Percentiles rank a stretch among this genome's conserved stretches.
These are phyloP conservation scores for Trichosporon faecale DNA, from an alignment of 1,284 basidiomycete genomes.

Conservation along the genomic window DNA sequence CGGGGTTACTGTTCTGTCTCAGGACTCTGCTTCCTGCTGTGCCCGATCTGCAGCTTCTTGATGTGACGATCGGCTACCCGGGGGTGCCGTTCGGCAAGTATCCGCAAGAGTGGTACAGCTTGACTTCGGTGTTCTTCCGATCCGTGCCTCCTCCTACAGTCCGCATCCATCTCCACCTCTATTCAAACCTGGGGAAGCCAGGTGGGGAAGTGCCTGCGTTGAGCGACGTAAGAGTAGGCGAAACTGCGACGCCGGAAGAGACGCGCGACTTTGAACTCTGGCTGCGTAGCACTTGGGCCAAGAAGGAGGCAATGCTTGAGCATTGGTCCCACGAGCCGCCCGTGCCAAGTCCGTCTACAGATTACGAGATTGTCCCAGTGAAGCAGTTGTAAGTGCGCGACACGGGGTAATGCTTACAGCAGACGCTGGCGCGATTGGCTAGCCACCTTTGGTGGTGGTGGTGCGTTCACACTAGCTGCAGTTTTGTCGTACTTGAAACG, in stretches of 20 bases:
- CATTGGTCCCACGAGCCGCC: constrained; percentile 55
- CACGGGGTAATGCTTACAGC: neutral
- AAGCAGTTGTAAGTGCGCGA: constrained; percentile 35
- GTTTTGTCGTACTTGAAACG: neutral
- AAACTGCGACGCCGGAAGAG: constrained; percentile 62
- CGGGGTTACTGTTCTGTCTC: constrained; percentile 80
- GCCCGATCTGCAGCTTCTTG: constrained; percentile 74
- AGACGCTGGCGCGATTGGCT: constrained; percentile 41
- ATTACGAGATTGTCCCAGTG: constrained; percentile 30
- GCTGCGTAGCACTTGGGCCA: constrained; percentile 74
- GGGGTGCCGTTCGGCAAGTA: constrained; percentile 59
- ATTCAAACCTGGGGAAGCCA: constrained; percentile 57
- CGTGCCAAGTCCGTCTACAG: neutral
- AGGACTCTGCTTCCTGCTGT: constrained; percentile 74
- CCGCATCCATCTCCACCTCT: constrained; percentile 78
- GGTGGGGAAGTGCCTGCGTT: neutral
- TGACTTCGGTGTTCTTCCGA: constrained; percentile 82
- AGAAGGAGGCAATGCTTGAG: constrained; percentile 75
- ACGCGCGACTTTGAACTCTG: constrained; percentile 73
- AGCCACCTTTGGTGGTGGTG: constrained; percentile 39
- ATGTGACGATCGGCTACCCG: constrained; percentile 85
- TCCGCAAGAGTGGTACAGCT: constrained; percentile 58
- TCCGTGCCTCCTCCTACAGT: constrained; percentile 78
- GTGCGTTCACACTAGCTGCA: constrained; percentile 12
- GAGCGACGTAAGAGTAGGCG: constrained; percentile 16